These are phyloP conservation scores for Microbotryum intermedium DNA, from an alignment of 1,284 basidiomycete species.

Conservation along the genomic window DNA sequence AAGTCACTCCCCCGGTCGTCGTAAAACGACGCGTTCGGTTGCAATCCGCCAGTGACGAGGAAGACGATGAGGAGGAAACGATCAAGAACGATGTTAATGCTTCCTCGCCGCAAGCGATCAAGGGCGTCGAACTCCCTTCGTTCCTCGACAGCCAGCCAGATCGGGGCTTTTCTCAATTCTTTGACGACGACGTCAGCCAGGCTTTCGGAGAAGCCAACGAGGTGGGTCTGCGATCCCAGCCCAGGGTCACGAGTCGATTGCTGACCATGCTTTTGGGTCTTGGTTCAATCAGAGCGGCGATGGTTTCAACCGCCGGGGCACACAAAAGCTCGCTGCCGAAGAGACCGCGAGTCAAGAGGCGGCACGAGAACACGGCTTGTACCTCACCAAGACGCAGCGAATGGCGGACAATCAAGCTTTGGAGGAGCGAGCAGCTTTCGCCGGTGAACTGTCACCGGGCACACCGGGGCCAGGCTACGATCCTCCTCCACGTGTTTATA, in stretches of 20 bases:
- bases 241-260: not conserved
- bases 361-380: not conserved
- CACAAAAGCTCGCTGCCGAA: not conserved
- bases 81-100: slow-evolving; percentile 16
- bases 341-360: slow-evolving; percentile 3
- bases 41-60: not conserved
- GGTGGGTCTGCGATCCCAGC: not conserved
- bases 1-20: not conserved
- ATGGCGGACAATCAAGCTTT: too few species aligned
- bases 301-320: slow-evolving; percentile 16
- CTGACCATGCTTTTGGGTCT: not conserved
- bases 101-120: not conserved
- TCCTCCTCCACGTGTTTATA: slow-evolving; percentile 21
- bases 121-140: not conserved
- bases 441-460: slow-evolving; percentile 8
- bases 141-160: slow-evolving; percentile 2
- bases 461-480: slow-evolving; percentile 15
- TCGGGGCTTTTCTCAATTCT: slow-evolving; percentile 28
- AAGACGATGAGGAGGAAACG: slow-evolving; percentile 10
- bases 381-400: slow-evolving; percentile 9
- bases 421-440: slow-evolving; percentile 21
- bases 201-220: slow-evolving; percentile 5
- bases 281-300: slow-evolving; percentile 1
- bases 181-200: slow-evolving; percentile 24
- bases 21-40: not conserved